Conservation (phyloP, 495 filamentous ascomycete species). For the Xylaria bambusicola region DNA sequence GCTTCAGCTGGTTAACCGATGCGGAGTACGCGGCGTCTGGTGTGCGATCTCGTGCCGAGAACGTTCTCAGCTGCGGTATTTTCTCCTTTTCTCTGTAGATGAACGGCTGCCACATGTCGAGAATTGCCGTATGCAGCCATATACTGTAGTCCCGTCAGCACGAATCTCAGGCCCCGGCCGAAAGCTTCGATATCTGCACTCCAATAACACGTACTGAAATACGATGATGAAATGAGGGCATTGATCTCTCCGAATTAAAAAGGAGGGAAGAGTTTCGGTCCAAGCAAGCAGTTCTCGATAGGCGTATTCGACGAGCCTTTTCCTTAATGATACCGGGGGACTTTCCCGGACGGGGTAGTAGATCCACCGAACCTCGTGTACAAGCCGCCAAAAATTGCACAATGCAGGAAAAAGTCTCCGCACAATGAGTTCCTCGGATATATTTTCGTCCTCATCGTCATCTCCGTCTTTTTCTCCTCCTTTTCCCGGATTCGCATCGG, state of each 20-base stretch:
- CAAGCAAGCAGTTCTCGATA: constrained; percentile 28
- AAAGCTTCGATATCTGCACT: too few relatives aligned
- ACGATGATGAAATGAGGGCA: constrained; percentile 22
- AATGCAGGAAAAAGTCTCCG: constrained; percentile 18
- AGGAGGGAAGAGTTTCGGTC: constrained; percentile 22
- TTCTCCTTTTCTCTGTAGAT: not conserved
- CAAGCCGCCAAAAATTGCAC: constrained; percentile 27
- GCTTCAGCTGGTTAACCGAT: constrained; percentile 32
- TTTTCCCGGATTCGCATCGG: not conserved
- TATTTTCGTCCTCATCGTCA: not conserved
- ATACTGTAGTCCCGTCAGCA: constrained; percentile 24
- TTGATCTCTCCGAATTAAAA: constrained; percentile 14
- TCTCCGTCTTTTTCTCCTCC: not conserved
- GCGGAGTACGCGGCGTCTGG: constrained; percentile 25
- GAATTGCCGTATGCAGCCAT: constrained; percentile 30
- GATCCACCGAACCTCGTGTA: constrained; percentile 25
- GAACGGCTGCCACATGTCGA: constrained; percentile 31
- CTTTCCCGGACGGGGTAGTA: constrained; percentile 18
- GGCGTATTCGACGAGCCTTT: constrained; percentile 23
- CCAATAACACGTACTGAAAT: constrained; percentile 30
- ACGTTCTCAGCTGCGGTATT: constrained; percentile 20
- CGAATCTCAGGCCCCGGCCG: too few relatives aligned
- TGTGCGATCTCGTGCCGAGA: constrained; percentile 21
- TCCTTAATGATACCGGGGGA: constrained; percentile 13
- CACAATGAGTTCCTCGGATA: not conserved